These are phyloP conservation scores for Xylaria intraflava DNA, from an alignment of 495 filamentous ascomycete species.

Conservation along the genomic window DNA sequence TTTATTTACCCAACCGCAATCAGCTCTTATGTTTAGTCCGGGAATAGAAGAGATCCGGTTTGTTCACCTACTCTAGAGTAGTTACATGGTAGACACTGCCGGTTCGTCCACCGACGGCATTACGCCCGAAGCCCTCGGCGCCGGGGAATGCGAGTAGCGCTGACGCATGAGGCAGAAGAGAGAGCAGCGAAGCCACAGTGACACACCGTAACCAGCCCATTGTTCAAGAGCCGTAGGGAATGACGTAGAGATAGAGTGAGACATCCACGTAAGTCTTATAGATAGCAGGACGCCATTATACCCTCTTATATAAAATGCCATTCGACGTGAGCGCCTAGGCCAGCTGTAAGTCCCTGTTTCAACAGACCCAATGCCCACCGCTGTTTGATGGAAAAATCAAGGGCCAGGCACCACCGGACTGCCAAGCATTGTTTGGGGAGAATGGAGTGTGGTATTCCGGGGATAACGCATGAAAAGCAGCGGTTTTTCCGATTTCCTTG, in stretches of 20 bases:
- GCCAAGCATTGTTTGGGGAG: conserved; percentile 2
- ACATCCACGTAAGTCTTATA: neutral
- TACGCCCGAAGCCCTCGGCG: conserved; percentile 36
- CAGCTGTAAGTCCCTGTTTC: neutral
- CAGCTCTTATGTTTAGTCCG: neutral
- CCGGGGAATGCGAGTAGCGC: conserved; percentile 31
- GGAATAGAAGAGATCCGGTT: neutral
- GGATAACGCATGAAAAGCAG: neutral
- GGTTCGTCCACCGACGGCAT: conserved; percentile 32
- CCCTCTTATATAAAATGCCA: neutral
- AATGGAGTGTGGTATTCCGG: conserved; percentile 9
- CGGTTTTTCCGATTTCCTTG: neutral
- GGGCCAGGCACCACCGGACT: neutral
- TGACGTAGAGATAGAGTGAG: neutral
- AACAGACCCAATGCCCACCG: neutral
- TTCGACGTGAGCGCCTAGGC: neutral
- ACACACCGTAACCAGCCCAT: conserved; percentile 16
- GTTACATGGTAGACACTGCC: conserved; percentile 35
- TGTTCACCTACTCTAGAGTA: conserved; percentile 23
- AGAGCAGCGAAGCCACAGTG: neutral
- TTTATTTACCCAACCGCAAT: neutral
- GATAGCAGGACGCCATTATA: neutral
- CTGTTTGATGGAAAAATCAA: conserved; percentile 5
- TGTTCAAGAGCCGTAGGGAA: neutral
- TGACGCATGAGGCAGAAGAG: conserved; percentile 10